phyloP scores from a whole-genome alignment of 2,329 filamentous ascomycete genomes.

The Pseudogymnoascus sp. region DNA sequence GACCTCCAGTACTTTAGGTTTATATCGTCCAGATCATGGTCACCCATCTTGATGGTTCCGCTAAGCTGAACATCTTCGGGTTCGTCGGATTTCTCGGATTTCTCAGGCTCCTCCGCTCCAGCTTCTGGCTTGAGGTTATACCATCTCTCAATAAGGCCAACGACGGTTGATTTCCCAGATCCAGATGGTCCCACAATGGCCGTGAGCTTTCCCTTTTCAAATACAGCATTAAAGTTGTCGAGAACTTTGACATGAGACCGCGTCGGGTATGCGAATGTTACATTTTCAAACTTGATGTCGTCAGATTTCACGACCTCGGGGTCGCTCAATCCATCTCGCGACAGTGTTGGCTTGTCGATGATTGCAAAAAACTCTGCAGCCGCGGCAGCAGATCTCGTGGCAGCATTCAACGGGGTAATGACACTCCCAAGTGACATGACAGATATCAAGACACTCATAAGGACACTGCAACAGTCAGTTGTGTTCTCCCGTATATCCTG shows the following conservation, averaged over 20 bases:
- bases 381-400: constrained; percentile 30
- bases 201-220: constrained; percentile 58
- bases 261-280: constrained; percentile 67
- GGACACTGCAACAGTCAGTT: constrained; percentile 12
- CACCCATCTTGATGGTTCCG: constrained; percentile 47
- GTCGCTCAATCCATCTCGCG: constrained; percentile 34
- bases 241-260: constrained; percentile 57
- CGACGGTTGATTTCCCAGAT: constrained; percentile 66
- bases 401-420: constrained; percentile 50
- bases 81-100: constrained; percentile 29
- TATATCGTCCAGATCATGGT: constrained; percentile 46
- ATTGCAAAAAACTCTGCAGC: constrained; percentile 31
- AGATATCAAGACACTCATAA: constrained; percentile 50
- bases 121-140: constrained; percentile 53
- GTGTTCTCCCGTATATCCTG: not conserved
- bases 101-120: constrained; percentile 31
- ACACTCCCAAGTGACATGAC: constrained; percentile 49
- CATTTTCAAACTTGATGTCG: constrained; percentile 53
- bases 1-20: constrained; percentile 54
- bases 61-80: constrained; percentile 38
- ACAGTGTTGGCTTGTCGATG: constrained; percentile 32
- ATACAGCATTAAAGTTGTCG: constrained; percentile 47
- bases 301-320: constrained; percentile 42
- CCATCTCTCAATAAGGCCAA: constrained; percentile 64
- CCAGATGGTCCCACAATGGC: constrained; percentile 69